A percentile compares a stretch with the other conserved stretches of the same genome.
These are phyloP conservation scores for Wallacemonas sp. DNA, from an alignment of 208 protist genomes.

Conservation along the genomic window DNA sequence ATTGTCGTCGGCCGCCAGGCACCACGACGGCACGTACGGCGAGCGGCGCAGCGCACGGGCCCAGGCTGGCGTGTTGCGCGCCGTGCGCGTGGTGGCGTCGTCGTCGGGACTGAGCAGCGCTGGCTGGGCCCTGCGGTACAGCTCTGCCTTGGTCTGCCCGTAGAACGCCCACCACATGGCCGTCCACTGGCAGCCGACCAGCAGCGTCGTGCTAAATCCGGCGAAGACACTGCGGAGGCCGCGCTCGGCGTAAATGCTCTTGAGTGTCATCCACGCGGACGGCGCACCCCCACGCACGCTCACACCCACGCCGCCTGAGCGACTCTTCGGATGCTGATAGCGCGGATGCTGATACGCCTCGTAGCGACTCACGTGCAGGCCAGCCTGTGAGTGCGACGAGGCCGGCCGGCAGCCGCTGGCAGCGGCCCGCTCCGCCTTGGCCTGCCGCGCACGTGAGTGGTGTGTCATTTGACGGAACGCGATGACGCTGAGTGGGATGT, in stretches of 20 bases:
- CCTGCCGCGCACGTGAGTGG: neutral
- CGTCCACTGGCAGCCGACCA: slow-evolving; percentile 84
- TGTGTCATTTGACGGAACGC: slow-evolving; percentile 82
- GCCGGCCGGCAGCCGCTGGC: too few relatives aligned
- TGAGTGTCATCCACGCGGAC: slow-evolving; percentile 26
- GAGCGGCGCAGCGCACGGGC: neutral
- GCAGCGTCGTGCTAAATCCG: slow-evolving; percentile 74
- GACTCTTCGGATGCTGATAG: slow-evolving; percentile 7
- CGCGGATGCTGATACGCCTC: slow-evolving; percentile 6
- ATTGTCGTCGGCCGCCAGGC: slow-evolving; percentile 69
- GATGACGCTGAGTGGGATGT: slow-evolving; percentile 84
- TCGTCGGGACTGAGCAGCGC: slow-evolving; percentile 18
- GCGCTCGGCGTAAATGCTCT: slow-evolving; percentile 62
- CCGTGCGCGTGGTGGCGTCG: neutral
- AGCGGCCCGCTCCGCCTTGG: neutral
- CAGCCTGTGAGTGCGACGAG: neutral
- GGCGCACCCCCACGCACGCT: neutral
- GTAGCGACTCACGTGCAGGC: neutral
- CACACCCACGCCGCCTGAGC: too few relatives aligned
- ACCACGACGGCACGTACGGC: slow-evolving; percentile 31
- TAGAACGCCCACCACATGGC: slow-evolving; percentile 84
- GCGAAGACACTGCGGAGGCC: slow-evolving; percentile 73
- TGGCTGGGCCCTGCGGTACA: slow-evolving; percentile 46
- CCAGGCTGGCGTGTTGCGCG: neutral
- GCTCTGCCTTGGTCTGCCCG: slow-evolving; percentile 42